These are phyloP conservation scores for Cladosporium sp. DNA, from an alignment of 2,329 filamentous ascomycete genomes.

Conservation along the genomic window DNA sequence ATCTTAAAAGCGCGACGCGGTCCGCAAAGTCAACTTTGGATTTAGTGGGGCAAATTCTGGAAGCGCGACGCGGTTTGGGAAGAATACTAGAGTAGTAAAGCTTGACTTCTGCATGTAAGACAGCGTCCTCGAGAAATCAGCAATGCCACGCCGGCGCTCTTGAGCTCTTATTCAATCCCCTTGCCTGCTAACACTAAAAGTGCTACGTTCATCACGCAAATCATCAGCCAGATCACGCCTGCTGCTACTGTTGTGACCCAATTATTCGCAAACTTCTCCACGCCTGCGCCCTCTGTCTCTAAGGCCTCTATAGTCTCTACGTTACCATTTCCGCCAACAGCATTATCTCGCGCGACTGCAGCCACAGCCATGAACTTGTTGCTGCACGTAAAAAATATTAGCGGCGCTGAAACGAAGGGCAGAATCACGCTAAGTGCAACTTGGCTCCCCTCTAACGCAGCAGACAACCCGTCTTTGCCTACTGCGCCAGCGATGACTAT, in stretches of 20 bases:
- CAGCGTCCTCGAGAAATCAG: too few species aligned
- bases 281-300: background rate
- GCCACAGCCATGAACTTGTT: conserved; percentile 71
- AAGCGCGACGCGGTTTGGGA: too few species aligned
- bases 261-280: conserved; percentile 62
- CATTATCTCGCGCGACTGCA: conserved; percentile 10
- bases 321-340: background rate
- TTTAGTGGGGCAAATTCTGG: too few species aligned
- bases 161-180: conserved; percentile 31
- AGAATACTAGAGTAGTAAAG: too few species aligned
- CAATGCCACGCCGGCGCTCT: too few species aligned
- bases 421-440: conserved; percentile 72
- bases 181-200: conserved; percentile 60
- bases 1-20: too few species aligned
- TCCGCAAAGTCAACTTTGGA: too few species aligned
- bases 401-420: conserved; percentile 71
- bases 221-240: conserved; percentile 63
- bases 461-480: conserved; percentile 62
- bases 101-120: too few species aligned
- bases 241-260: conserved; percentile 57
- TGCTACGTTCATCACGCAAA: conserved; percentile 73
- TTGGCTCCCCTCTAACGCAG: conserved; percentile 68
- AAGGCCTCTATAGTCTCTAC: too few species aligned
- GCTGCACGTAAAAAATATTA: conserved; percentile 79
- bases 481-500: conserved; percentile 79